These are phyloP conservation scores for Termitomyces sp. DNA, from an alignment of 768 basidiomycete species.

Conservation along the genomic window DNA sequence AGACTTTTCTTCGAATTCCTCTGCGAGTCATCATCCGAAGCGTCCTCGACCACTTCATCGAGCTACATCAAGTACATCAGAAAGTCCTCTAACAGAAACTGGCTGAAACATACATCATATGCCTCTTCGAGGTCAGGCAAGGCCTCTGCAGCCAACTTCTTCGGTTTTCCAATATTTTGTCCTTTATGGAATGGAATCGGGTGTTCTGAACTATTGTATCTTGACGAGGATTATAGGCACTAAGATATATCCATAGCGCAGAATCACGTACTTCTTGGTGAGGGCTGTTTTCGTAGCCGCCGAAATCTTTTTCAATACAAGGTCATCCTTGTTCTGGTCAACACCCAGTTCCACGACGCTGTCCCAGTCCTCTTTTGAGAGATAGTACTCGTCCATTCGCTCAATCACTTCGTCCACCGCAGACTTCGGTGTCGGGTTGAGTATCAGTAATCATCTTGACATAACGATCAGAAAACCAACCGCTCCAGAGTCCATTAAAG, in stretches of 20 bases:
- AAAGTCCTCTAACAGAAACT: not conserved
- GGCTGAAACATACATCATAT: constrained; percentile 56
- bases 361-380: constrained; percentile 97
- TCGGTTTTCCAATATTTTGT: constrained; percentile 76
- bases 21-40: constrained; percentile 42
- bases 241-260: not conserved
- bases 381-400: constrained; percentile 90
- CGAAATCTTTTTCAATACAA: constrained; percentile 80
- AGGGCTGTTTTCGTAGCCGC: constrained; percentile 78
- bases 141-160: constrained; percentile 73
- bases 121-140: constrained; percentile 92
- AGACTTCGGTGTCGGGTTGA: constrained; percentile 39
- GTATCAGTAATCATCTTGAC: not conserved
- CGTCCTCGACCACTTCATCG: constrained; percentile 46
- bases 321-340: constrained; percentile 70
- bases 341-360: constrained; percentile 91
- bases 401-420: constrained; percentile 81
- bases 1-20: constrained; percentile 23
- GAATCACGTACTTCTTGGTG: constrained; percentile 67
- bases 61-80: constrained; percentile 22
- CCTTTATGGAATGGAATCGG: constrained; percentile 96
- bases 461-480: constrained; percentile 45
- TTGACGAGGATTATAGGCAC: constrained; percentile 24
- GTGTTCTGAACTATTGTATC: constrained; percentile 87
- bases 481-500: constrained; percentile 68